Percentiles rank a stretch among this genome's conserved stretches.
phyloP scores from a whole-genome alignment of 441 rosid genomes.

The Theobroma grandiflorum region DNA sequence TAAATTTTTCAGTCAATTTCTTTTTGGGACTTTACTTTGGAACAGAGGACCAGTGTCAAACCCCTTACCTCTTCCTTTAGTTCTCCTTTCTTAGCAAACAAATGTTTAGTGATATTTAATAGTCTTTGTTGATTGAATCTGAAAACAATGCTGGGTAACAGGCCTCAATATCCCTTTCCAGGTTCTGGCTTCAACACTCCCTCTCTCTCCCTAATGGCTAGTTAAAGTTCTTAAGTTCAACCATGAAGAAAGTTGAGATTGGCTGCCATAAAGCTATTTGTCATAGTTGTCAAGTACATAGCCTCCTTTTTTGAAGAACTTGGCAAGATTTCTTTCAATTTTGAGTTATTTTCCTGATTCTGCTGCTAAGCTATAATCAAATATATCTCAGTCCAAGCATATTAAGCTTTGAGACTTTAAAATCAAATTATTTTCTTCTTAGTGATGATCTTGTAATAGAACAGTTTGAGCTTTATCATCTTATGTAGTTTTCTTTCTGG shows the following conservation, averaged over 20 bases:
- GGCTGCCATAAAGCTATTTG: background rate
- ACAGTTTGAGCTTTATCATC: background rate
- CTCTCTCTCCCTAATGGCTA: background rate
- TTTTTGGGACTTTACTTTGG: background rate
- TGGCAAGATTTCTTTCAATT: background rate
- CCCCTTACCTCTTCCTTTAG: background rate
- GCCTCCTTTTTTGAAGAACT: background rate
- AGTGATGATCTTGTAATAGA: background rate
- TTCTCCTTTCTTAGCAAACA: background rate
- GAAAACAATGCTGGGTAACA: background rate
- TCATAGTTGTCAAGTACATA: background rate
- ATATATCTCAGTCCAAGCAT: background rate
- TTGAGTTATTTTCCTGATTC: background rate
- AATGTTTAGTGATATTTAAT: background rate
- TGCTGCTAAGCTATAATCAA: background rate
- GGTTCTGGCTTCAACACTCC: background rate
- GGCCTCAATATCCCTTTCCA: background rate
- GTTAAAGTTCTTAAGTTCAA: background rate
- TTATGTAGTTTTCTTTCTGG: background rate
- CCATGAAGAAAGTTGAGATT: background rate
- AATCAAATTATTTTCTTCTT: background rate
- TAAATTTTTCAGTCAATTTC: background rate
- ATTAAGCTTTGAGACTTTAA: background rate
- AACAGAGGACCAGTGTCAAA: background rate
- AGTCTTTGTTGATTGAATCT: background rate